These are phyloP conservation scores for Podila minutissima DNA, from an alignment of 192 early-diverging fungal species.

Conservation along the genomic window DNA sequence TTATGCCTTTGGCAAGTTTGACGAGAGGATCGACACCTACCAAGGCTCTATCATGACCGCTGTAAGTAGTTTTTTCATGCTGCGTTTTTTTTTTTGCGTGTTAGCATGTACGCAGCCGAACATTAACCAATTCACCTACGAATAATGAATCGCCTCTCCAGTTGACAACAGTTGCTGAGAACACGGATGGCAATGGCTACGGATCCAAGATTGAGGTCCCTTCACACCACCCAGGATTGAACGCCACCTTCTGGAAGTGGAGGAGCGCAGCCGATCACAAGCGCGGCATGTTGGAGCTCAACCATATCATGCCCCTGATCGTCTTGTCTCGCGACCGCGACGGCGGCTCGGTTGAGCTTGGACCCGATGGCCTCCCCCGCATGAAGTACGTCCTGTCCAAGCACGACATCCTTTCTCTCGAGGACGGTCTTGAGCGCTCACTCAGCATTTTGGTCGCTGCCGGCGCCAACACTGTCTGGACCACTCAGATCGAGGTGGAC, in stretches of 20 bases:
- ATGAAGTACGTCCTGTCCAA: slow-evolving; percentile 62
- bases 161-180: slow-evolving; percentile 58
- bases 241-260: slow-evolving; percentile 60
- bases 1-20: slow-evolving; percentile 73
- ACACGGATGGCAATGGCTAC: slow-evolving; percentile 69
- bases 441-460: slow-evolving; percentile 68
- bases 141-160: slow-evolving; percentile 2
- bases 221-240: slow-evolving; percentile 61
- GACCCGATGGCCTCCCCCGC: slow-evolving; percentile 50
- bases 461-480: slow-evolving; percentile 68
- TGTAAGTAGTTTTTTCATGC: slow-evolving; percentile 39
- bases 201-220: slow-evolving; percentile 76
- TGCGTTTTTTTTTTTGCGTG: neutral
- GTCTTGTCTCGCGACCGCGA: slow-evolving; percentile 73
- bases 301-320: slow-evolving; percentile 60
- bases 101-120: neutral
- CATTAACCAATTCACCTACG: neutral
- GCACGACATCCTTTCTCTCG: slow-evolving; percentile 60
- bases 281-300: slow-evolving; percentile 56
- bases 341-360: slow-evolving; percentile 54
- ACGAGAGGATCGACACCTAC: slow-evolving; percentile 58
- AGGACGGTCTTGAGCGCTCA: slow-evolving; percentile 56
- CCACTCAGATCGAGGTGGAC: slow-evolving; percentile 58
- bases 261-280: slow-evolving; percentile 60
- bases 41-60: slow-evolving; percentile 77